Conservation (phyloP, 768 basidiomycete genomes). For the Hericium rajendrae region DNA sequence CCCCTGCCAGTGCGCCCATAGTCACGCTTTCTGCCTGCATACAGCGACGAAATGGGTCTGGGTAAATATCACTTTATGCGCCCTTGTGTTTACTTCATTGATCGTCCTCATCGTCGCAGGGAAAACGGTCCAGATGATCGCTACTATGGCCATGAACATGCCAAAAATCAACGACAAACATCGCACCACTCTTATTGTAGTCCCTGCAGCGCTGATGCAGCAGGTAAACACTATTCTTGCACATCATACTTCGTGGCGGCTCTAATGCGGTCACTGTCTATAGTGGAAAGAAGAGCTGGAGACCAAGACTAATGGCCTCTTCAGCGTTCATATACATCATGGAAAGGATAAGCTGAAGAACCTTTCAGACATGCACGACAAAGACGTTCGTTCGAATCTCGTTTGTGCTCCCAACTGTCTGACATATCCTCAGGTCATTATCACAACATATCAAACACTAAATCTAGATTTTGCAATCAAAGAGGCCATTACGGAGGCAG, state of each 20-base stretch:
- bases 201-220: conserved; percentile 63
- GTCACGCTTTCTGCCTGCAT: neutral
- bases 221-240: conserved; percentile 34
- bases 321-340: conserved; percentile 61
- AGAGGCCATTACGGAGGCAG: conserved; percentile 32
- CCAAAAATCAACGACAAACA: conserved; percentile 35
- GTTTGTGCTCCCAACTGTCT: neutral
- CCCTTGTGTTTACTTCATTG: too few relatives aligned
- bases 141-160: conserved; percentile 61
- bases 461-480: conserved; percentile 48
- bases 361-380: conserved; percentile 36
- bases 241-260: neutral
- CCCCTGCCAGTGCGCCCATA: conserved; percentile 1
- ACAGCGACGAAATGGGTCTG: conserved; percentile 62
- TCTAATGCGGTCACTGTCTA: neutral
- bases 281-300: conserved; percentile 73
- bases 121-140: conserved; percentile 76
- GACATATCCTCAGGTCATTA: conserved; percentile 38
- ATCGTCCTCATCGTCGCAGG: conserved; percentile 18
- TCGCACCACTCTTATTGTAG: conserved; percentile 62
- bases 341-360: conserved; percentile 59
- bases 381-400: conserved; percentile 32
- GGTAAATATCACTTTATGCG: neutral
- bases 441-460: conserved; percentile 75
- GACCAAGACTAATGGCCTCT: conserved; percentile 52